phyloP scores from a whole-genome alignment of 768 basidiomycete species.

The Rhodotorula sphaerocarpa region DNA sequence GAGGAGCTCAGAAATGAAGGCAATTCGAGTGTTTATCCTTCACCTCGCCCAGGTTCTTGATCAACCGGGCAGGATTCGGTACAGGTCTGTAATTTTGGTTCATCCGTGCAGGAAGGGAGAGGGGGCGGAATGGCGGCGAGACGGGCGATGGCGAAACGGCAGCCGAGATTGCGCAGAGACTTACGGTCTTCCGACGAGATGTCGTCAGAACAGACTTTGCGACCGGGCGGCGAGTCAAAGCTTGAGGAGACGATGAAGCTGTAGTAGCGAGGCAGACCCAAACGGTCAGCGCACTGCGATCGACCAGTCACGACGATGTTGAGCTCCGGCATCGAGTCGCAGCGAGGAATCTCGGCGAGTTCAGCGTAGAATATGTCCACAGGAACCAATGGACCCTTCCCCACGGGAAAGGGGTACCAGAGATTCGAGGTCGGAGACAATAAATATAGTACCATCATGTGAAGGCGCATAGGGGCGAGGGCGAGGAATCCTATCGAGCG shows the following conservation, averaged over 20 bases:
- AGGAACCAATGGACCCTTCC: neutral
- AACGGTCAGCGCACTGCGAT: neutral
- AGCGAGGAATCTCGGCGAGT: too few species aligned
- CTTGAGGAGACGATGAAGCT: neutral
- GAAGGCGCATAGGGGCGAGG: neutral
- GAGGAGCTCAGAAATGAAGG: conserved; percentile 21
- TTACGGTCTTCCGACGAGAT: too few species aligned
- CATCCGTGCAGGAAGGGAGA: conserved; percentile 4
- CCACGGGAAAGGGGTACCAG: too few species aligned
- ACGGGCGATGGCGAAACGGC: neutral
- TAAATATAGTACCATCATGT: conserved; percentile 34
- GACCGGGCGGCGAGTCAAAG: neutral
- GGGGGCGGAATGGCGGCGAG: neutral
- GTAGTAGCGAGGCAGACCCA: neutral
- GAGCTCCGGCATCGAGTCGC: neutral
- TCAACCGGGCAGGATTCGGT: conserved; percentile 6
- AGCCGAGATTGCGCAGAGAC: neutral
- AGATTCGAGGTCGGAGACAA: conserved; percentile 26
- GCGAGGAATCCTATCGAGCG: neutral
- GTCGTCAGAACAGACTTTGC: too few species aligned
- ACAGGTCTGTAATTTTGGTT: conserved; percentile 28
- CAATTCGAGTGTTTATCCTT: conserved; percentile 20
- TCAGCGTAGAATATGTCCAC: conserved; percentile 14
- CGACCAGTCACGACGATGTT: neutral
- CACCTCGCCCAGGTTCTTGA: conserved; percentile 3